Evolutionary conservation across 345 rosid genomes (phyloP), one percentile per base, ranked within the genome.

Genomic region (Dipteronia sinensis): DNA sequence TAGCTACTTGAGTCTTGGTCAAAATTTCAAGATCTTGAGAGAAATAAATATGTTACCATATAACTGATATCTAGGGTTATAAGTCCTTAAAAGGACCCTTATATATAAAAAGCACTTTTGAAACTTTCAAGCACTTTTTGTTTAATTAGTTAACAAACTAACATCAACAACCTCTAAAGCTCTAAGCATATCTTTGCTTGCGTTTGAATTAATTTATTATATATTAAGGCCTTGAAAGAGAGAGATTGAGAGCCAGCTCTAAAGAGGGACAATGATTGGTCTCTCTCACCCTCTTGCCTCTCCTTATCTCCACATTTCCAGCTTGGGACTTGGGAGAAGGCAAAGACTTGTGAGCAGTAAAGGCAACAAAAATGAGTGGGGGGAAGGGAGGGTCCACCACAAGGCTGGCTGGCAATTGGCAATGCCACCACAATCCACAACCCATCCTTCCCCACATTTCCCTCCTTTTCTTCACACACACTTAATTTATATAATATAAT

Each of bases 261-360:
- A 11, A 47, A 25, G 70, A 64, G 71, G 65, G 76, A 29, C 63
- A 81, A 58, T 65, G 77, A 76, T 78, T 67, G 77, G 82, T 84
- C 82, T 23, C 81, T 74, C 72, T 74, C 81, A 65, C 62, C 46
- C 58, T 29, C 55, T 62, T 61, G 27, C 68, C 69, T 63, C 77
- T 29, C 61, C 62, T 44, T 34, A 61, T 75, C 80, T 76, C 68
- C 71, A 70, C 71, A 40, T 11, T 55, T 74, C 71, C 46, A 72
- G 59, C 85, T 79, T 74, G 74, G 62, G 47, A 55, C 85, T 79
- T 74, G 74, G 62, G 47, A 55, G 20, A 38, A 74, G 56, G 42
- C 49, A 38, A 34, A 63, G 69, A 63, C 69, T 38, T 29, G 3
- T 67, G 38, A 66, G 65, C 66, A 71, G 80, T 49, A 10, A 72